Evolutionary conservation across 441 rosid species (phyloP), one percentile per base, ranked within the genome.

Genomic region (Mallotus repandus): DNA sequence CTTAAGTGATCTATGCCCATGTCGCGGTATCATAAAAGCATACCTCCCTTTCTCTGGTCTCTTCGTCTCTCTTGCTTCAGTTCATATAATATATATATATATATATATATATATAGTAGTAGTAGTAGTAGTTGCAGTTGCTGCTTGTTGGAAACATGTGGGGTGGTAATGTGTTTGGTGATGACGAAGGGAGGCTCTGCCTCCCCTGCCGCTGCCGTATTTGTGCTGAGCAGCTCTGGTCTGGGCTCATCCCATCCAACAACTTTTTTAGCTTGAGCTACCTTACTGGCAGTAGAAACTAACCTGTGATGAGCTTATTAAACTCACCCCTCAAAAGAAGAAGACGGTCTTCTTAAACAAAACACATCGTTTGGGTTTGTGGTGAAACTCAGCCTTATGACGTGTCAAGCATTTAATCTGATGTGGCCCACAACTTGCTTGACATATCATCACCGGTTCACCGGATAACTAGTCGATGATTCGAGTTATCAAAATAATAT

Each of bases 141-240:
- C 38, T 35, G 38, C 38, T 35, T 6, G 29, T n/a, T 18, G 7
- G n/a, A 43, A 78, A 59, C 32, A 78, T 78, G 81, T 78, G 81
- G 25, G 78, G 96, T 25, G 98, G 98, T 74, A 86, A 87, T 32
- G 66, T 89, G 3, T 84, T 91, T 54, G 79, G 88, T 68, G 89
- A 81, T 69, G 71, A 72, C 61, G 80, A 80, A 29, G 81, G 69
- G 52, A 68, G 63, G 61, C 80, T 81, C 12, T 86, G 86, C 71
- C 82, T 90, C 76, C 82, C 70, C 32, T 74, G 82, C 14, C 85
- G 86, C 70, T 82, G 92, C 76, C 82, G 71, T 35, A 73, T 85
- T 72, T 81, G 82, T 32, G 80, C 85, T 2, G 82, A 82, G 50
- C 87, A 89, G 72, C 84, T 86, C 63, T 91, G 98, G 97, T 82